Evolutionary conservation across 2,329 filamentous ascomycete species (phyloP), one percentile per base, ranked within the genome.

Genomic region (Trichoderma endophyticum): DNA sequence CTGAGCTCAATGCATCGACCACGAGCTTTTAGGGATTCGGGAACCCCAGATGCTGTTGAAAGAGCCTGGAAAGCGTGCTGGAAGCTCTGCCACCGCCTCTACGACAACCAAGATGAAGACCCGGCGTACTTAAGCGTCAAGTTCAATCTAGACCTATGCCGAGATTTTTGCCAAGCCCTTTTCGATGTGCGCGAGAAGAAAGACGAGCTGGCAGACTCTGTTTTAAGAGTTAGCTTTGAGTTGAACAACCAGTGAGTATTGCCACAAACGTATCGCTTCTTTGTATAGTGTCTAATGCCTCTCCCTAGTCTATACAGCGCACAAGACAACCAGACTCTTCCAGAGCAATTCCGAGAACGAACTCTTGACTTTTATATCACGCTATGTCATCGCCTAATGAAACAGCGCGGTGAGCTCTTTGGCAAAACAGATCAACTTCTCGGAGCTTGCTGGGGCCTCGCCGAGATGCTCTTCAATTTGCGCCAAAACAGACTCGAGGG

Each of bases 281-380:
- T 14, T 67, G 12, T 48, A 54, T 18, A 21, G 2, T 43, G 24
- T 36, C 77, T 83, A 76, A 83, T 75, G 56, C 8, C 8, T 15
- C 15, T 3, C 18, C 5, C 2, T 71, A 90, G 88, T 80, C 86
- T 98, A 2, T 98, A 95, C 83, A 97, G 95, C 78, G 95, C 94
- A 1, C 94, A 97, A 77, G 94, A 97, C 75, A 84, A 82, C 79
- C 89, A 92, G 36, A 91, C 89, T 70, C 84, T 98, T 4, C 95
- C 95, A 0, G 93, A 97, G 77, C 90, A 92, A 0, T 98, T 98
- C 79, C 89, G 92, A 67, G 95, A 98, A 81, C 87, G 95, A 72
- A 98, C 95, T 0, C 82, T 98, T 71, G 95, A 98, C 77, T 98
- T 98, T 77, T 98, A 98, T 78, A 92, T 97, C 75, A 97, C 95